These are phyloP conservation scores for Misopates orontium DNA, from an alignment of 257 asterid species.

Conservation along the genomic window DNA sequence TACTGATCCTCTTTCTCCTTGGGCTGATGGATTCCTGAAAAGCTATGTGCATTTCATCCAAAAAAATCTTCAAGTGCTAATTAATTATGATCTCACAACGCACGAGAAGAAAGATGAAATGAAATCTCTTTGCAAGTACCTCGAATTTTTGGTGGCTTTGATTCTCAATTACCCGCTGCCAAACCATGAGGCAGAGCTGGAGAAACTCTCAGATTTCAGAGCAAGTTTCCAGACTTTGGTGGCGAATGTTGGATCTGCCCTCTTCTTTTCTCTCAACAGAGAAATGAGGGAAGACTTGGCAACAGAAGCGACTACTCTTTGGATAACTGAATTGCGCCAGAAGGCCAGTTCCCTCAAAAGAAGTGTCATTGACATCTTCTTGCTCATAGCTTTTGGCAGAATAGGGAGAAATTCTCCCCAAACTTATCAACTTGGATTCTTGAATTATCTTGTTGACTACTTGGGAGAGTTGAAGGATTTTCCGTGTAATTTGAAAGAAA, in stretches of 20 bases:
- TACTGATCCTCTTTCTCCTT: no score
- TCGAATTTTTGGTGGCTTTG: not conserved
- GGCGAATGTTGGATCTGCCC: not conserved
- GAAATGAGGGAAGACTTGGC: no score
- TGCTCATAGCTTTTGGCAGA: not conserved
- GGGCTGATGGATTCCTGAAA: not conserved
- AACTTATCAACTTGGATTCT: not conserved
- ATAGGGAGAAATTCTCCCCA: not conserved
- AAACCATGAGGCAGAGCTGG: not conserved
- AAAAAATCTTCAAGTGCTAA: not conserved
- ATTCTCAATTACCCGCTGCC: not conserved
- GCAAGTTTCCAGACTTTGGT: not conserved
- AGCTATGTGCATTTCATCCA: conserved; percentile 2
- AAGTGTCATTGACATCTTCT: not conserved
- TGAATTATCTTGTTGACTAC: no score
- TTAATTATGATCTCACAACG: no score
- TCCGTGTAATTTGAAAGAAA: no score
- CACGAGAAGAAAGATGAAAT: no score
- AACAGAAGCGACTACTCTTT: not conserved
- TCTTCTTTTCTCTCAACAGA: not conserved
- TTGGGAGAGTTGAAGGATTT: conserved; percentile 3
- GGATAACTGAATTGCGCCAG: conserved; percentile 1
- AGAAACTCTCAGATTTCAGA: not conserved
- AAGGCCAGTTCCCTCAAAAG: not conserved
- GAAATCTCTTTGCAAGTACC: not conserved